Conservation (phyloP, 352 stramenopile genomes). For the Blastocystis sp. region DNA sequence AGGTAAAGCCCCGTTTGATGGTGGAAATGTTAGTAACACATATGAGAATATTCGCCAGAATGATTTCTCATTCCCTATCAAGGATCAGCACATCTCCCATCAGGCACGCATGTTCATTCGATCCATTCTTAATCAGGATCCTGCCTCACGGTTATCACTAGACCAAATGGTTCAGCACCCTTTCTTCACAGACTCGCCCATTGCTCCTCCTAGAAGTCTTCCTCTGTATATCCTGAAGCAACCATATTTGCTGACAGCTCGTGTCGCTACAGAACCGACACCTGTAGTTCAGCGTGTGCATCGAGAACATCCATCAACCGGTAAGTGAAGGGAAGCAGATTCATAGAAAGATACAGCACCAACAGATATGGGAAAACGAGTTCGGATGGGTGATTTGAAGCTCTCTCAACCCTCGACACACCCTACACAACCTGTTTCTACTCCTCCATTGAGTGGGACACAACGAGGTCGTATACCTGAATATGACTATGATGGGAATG, state of each 20-base stretch:
- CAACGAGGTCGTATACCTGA: not conserved
- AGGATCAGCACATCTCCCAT: slow-evolving; percentile 51
- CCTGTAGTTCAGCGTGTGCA: slow-evolving; percentile 38
- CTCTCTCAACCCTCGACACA: not conserved
- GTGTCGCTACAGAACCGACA: slow-evolving; percentile 23
- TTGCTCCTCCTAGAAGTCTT: slow-evolving; percentile 55
- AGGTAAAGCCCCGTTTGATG: slow-evolving; percentile 91
- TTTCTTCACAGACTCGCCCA: slow-evolving; percentile 67
- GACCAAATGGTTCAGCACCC: slow-evolving; percentile 64
- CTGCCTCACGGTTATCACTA: slow-evolving; percentile 37
- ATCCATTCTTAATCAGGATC: slow-evolving; percentile 45
- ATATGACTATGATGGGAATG: slow-evolving; percentile 44
- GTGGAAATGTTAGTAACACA: slow-evolving; percentile 79
- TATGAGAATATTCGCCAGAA: slow-evolving; percentile 48
- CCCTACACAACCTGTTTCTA: too few relatives aligned
- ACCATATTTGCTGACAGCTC: slow-evolving; percentile 51
- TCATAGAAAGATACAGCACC: too few relatives aligned
- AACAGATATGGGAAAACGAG: not conserved
- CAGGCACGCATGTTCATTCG: slow-evolving; percentile 67
- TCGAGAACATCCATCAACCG: not conserved
- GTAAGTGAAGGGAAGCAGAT: not conserved
- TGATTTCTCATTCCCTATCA: slow-evolving; percentile 58
- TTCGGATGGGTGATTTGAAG: not conserved
- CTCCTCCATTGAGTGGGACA: not conserved
- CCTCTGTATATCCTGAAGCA: slow-evolving; percentile 60